Evolutionary conservation across 768 basidiomycete species (phyloP), one percentile per base, ranked within the genome.

Genomic region (Kwoniella sp.): DNA sequence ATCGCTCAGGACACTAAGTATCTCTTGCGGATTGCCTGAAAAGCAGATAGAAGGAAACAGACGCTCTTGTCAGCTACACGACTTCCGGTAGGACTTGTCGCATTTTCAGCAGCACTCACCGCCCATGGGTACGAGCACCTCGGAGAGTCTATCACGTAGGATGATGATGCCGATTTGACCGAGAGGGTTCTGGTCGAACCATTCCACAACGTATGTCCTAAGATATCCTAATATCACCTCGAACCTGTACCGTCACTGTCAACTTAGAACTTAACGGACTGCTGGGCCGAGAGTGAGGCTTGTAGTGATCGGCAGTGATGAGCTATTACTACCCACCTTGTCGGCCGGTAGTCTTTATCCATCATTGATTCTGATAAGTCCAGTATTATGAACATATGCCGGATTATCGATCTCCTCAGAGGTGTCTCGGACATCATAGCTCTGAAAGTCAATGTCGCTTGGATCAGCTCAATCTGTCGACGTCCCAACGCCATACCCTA

Each of bases 111-210:
- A 5, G 72, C 5, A 45, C 86, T 54, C 75, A 92, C 94, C 95
- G 72, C 93, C 91, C 88, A 99, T 91, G 66, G 93, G 90, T 1
- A 91, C 87, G 47, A 98, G 83, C 2, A 91, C 86, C 80, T 98
- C 96, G 0, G 93, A 93, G 25, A 97, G 80, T 0, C 96, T 92
- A 34, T 91, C 87, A 25, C 93, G 84, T 87, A 98, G 92, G 4
- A 91, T 92, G 20, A 98, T 92, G 30, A 98, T 83, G 1, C 93
- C 95, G 69, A 99, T 91, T 81, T 98, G 96, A 23, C 95, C 94
- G 13, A 99, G 84, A 0, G 96, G 96, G 75, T 99, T 99, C 82
- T 98, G 96, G 82, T 99, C 96, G 80, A 98, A 99, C 94, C 95
- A 99, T 79, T 99, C 96, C 7, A 86, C 83, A 29, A 98, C 85